Evolutionary conservation across 495 filamentous ascomycete genomes (phyloP), one percentile per base, ranked within the genome.

Genomic region (Aspergillus biplanus): DNA sequence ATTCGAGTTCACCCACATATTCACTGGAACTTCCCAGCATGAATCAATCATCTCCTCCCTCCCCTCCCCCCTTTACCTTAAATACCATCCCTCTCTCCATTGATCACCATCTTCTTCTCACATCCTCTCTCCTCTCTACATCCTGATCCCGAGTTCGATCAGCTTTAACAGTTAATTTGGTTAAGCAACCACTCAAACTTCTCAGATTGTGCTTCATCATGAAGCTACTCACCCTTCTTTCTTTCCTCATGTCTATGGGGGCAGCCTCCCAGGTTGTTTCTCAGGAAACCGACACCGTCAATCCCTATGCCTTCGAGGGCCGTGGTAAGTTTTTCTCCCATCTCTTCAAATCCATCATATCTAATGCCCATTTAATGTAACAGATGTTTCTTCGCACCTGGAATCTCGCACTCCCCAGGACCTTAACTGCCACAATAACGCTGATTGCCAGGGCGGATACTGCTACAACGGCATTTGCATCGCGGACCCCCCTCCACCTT

Each of bases 391-490:
- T 34, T 3, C 55, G 27, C 35, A 46, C 15, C 35, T 57, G 8
- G 35, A 39, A 31, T 31, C 39, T 57, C 55, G 35, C 33, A 9
- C 9, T 56, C 52, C 13, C 31, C 55, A 54, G 35, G 42, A 49
- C 15, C 3, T 48, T 8, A 12, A 15, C 12, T 65, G 62, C 31
- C 50, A 56, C 35, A 63, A 47, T 3, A 13, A 46, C 33, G 11
- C 13, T 12, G 61, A 63, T 3, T 63, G 61, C 16, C 27, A 33
- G 12, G 49, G 39, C 21, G 62, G 56, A 8, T 32, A 35, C n/a
- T 64, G 62, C 21, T 48, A 49, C 49, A 46, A 57, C 12, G 54
- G 54, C 7, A 58, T 63, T n/a, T 64, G 62, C 15, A 27, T 64
- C 6, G 55, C 55, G 4, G 44, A 56, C 7, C 54, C 37, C 13